Percentiles rank a stretch among this genome's conserved stretches.
Conservation (phyloP, 768 basidiomycete genomes). For the Tricholoma matsutake region DNA sequence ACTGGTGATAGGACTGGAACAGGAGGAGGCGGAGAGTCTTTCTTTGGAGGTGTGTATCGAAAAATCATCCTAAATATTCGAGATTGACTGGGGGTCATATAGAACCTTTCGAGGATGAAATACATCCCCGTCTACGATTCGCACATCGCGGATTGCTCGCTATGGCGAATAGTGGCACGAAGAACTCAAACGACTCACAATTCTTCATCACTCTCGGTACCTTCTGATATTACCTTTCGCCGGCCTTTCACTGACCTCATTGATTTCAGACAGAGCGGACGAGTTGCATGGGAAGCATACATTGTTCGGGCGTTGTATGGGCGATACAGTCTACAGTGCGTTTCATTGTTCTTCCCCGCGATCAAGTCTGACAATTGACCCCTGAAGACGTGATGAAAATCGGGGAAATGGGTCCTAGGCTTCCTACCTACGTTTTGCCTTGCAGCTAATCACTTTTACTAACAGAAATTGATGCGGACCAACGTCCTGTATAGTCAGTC, state of each 20-base stretch:
- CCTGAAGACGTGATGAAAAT: constrained; percentile 84
- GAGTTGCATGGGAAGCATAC: constrained; percentile 95
- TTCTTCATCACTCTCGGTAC: constrained; percentile 92
- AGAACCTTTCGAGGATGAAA: constrained; percentile 95
- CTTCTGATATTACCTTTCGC: constrained; percentile 5
- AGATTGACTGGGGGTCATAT: background rate
- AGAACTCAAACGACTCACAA: constrained; percentile 90
- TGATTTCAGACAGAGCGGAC: constrained; percentile 71
- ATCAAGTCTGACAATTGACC: background rate
- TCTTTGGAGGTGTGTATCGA: constrained; percentile 73
- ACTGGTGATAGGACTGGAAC: constrained; percentile 93
- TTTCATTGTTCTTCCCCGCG: constrained; percentile 8
- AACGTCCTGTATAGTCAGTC: constrained; percentile 77
- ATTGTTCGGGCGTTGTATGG: constrained; percentile 85
- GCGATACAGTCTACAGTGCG: constrained; percentile 88
- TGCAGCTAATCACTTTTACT: constrained; percentile 4
- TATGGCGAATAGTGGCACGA: constrained; percentile 89
- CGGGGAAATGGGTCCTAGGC: constrained; percentile 72
- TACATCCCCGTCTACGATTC: constrained; percentile 88
- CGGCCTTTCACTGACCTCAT: background rate
- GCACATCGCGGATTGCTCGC: constrained; percentile 87
- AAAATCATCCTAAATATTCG: background rate
- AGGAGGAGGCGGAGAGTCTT: constrained; percentile 90
- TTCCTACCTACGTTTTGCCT: background rate
- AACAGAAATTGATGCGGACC: constrained; percentile 71